phyloP scores from a whole-genome alignment of 1,139 yeast genomes.

The Pichia sp. region DNA sequence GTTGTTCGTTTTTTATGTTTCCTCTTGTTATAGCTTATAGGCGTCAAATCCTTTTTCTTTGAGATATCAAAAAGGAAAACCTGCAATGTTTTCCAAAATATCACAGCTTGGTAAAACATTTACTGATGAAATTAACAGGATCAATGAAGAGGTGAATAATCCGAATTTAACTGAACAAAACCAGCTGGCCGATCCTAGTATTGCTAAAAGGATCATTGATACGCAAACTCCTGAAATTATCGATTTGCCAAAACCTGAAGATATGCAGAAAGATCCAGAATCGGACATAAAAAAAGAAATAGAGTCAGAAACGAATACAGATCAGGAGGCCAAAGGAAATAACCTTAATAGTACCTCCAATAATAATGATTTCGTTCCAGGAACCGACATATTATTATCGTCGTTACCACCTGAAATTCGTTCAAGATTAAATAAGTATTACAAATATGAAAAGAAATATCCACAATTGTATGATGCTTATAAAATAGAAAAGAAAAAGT shows the following conservation, averaged over 20 bases:
- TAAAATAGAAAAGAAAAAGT: constrained; percentile 67
- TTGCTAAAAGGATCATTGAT: constrained; percentile 27
- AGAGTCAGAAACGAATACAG: not conserved
- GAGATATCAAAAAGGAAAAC: not conserved
- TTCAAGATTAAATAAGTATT: constrained; percentile 66
- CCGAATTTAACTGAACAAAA: constrained; percentile 19
- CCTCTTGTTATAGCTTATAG: too few species aligned
- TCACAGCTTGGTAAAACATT: constrained; percentile 61
- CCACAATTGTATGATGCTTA: constrained; percentile 80
- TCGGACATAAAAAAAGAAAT: too few species aligned
- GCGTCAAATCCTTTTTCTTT: too few species aligned
- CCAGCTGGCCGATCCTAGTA: constrained; percentile 20
- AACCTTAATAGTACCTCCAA: too few species aligned
- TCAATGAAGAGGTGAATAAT: constrained; percentile 26
- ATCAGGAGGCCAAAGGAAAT: not conserved
- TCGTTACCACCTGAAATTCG: constrained; percentile 35
- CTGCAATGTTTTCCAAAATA: constrained; percentile 54
- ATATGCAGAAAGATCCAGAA: constrained; percentile 16
- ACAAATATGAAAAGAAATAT: constrained; percentile 83
- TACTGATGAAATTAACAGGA: constrained; percentile 45
- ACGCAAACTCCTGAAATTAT: constrained; percentile 41
- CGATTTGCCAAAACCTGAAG: constrained; percentile 43
- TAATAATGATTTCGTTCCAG: constrained; percentile 17
- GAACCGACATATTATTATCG: constrained; percentile 31
- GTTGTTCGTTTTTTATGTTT: too few species aligned